phyloP scores from a whole-genome alignment of 345 rosid species.

The Gossypium arboreum region DNA sequence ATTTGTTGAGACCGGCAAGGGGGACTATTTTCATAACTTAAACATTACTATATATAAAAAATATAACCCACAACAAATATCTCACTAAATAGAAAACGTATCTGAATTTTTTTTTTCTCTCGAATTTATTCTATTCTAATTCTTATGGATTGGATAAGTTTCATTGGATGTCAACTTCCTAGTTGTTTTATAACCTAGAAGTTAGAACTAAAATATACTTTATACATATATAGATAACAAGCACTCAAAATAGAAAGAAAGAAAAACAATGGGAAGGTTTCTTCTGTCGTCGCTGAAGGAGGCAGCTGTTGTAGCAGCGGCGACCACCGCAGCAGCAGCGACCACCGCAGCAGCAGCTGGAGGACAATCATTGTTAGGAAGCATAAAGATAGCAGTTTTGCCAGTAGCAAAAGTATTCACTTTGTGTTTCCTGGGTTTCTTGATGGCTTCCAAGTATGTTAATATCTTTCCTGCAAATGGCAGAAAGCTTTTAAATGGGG shows the following conservation, averaged over 20 bases:
- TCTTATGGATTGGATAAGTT: background rate
- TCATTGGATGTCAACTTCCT: background rate
- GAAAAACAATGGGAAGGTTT: slow-evolving; percentile 31
- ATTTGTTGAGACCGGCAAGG: background rate
- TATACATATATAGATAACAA: background rate
- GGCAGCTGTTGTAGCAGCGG: background rate
- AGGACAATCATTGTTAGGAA: slow-evolving; percentile 46
- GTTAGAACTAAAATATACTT: background rate
- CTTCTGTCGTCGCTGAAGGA: slow-evolving; percentile 29
- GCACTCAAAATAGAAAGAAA: background rate
- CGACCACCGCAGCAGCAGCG: background rate
- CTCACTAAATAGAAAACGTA: background rate
- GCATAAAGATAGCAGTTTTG: slow-evolving; percentile 80
- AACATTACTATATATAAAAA: background rate
- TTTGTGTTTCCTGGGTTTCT: slow-evolving; percentile 86
- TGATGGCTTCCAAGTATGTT: slow-evolving; percentile 95
- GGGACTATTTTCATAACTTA: background rate
- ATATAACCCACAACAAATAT: background rate
- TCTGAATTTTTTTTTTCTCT: background rate
- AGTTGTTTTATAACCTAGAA: background rate
- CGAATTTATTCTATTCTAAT: background rate
- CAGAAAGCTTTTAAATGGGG: slow-evolving; percentile 91
- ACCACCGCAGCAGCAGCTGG: slow-evolving; percentile 19
- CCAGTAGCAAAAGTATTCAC: slow-evolving; percentile 96
- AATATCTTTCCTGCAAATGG: slow-evolving; percentile 87